phyloP scores from a whole-genome alignment of 768 basidiomycete genomes.

The Trametes elegans region DNA sequence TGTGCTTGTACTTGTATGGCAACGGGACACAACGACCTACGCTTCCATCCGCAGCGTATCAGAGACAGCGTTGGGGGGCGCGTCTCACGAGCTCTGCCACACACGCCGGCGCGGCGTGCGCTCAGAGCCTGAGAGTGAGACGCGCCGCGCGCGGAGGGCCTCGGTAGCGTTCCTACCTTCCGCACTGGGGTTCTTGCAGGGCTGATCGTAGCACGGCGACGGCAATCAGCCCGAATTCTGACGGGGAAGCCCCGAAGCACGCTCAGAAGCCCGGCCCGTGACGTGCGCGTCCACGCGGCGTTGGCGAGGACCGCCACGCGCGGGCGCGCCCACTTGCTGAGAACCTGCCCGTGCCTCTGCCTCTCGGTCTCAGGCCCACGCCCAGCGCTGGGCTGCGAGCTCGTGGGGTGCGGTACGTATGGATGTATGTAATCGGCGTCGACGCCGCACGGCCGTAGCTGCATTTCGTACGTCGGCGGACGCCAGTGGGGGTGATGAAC shows the following conservation, averaged over 20 bases:
- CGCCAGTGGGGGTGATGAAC: not conserved
- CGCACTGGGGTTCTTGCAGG: constrained; percentile 21
- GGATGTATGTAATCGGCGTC: too few relatives aligned
- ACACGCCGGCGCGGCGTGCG: not conserved
- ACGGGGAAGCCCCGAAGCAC: constrained; percentile 17
- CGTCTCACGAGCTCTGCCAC: too few relatives aligned
- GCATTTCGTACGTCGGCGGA: too few relatives aligned
- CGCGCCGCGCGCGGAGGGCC: not conserved
- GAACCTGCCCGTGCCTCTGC: not conserved
- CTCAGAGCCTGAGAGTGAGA: not conserved
- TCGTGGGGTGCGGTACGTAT: too few relatives aligned
- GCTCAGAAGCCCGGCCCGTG: constrained; percentile 9
- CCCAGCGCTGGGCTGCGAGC: too few relatives aligned
- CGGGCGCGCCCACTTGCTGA: constrained; percentile 12
- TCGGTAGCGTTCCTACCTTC: constrained; percentile 22
- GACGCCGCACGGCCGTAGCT: too few relatives aligned
- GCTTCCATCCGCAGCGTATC: not conserved
- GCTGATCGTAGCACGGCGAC: constrained; percentile 19
- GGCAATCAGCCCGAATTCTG: constrained; percentile 21
- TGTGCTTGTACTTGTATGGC: constrained; percentile 10
- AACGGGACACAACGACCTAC: not conserved
- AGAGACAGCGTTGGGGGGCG: not conserved
- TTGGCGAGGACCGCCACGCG: not conserved
- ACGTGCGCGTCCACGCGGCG: constrained; percentile 18
- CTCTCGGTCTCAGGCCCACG: too few relatives aligned